Conservation (phyloP, 192 early-diverging fungal species). For the Kickxella alabastrina region DNA sequence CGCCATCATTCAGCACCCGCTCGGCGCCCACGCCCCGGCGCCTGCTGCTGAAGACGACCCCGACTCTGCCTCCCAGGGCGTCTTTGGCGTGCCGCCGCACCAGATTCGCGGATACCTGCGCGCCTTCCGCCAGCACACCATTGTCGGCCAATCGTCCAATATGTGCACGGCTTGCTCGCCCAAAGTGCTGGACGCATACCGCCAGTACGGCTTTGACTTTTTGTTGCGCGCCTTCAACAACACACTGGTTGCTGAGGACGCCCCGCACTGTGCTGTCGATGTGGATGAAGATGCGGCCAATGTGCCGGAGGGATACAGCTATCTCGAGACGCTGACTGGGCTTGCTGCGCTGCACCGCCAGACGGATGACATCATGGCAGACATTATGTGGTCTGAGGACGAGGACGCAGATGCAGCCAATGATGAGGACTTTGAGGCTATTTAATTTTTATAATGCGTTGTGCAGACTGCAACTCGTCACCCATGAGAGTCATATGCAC, state of each 20-base stretch:
- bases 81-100: constrained; percentile 85
- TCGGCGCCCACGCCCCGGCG: constrained; percentile 21
- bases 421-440: constrained; percentile 27
- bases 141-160: constrained; percentile 80
- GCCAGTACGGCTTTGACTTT: constrained; percentile 67
- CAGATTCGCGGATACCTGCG: constrained; percentile 92
- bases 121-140: constrained; percentile 78
- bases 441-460: constrained; percentile 7
- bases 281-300: not conserved
- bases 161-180: constrained; percentile 90
- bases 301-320: constrained; percentile 54
- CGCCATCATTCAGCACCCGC: constrained; percentile 76
- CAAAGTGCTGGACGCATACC: constrained; percentile 58
- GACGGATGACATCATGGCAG: constrained; percentile 64
- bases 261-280: constrained; percentile 20
- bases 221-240: constrained; percentile 67
- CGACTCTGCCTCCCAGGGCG: constrained; percentile 13
- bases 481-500: no score
- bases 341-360: constrained; percentile 74
- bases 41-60: not conserved
- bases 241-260: constrained; percentile 23
- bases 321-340: constrained; percentile 85
- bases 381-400: constrained; percentile 76
- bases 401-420: constrained; percentile 13
- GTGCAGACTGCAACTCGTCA: no score